phyloP scores from a whole-genome alignment of 805 yeast species.

The Alloascoidea hylecoeti region DNA sequence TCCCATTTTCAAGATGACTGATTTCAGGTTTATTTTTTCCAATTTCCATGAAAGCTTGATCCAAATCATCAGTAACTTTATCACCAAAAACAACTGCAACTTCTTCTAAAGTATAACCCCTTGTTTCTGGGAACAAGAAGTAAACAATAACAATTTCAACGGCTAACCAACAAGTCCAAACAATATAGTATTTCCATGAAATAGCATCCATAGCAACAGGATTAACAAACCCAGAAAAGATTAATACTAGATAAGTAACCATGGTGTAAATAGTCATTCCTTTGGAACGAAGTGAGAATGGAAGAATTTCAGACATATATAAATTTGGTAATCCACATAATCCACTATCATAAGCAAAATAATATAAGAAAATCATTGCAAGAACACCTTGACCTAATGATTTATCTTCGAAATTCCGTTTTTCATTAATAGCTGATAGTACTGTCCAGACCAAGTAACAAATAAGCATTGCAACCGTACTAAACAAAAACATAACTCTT shows the following conservation, averaged over 20 bases:
- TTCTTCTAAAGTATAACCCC: conserved; percentile 25
- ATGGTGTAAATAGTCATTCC: conserved; percentile 20
- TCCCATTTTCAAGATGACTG: no score
- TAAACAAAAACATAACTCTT: conserved; percentile 21
- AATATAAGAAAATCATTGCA: conserved; percentile 7
- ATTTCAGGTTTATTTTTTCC: no score
- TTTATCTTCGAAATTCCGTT: conserved; percentile 23
- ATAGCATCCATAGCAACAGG: conserved; percentile 22
- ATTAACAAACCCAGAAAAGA: conserved; percentile 16
- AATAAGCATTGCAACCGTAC: conserved; percentile 22
- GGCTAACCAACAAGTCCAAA: conserved; percentile 11
- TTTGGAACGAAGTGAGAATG: conserved; percentile 22
- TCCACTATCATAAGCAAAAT: conserved; percentile 7
- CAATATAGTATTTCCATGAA: conserved; percentile 24
- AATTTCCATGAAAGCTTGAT: no score
- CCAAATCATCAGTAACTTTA: conserved; percentile 16
- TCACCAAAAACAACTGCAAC: conserved; percentile 25
- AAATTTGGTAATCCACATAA: conserved; percentile 6
- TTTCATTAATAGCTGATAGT: conserved; percentile 30
- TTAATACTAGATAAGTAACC: no score
- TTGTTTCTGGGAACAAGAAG: conserved; percentile 21
- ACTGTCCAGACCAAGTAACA: conserved; percentile 25
- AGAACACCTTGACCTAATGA: conserved; percentile 14
- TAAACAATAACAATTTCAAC: conserved; percentile 15
- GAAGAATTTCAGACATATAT: conserved; percentile 11